phyloP scores from a whole-genome alignment of 306 rosid species.

The Quercus glauca region DNA sequence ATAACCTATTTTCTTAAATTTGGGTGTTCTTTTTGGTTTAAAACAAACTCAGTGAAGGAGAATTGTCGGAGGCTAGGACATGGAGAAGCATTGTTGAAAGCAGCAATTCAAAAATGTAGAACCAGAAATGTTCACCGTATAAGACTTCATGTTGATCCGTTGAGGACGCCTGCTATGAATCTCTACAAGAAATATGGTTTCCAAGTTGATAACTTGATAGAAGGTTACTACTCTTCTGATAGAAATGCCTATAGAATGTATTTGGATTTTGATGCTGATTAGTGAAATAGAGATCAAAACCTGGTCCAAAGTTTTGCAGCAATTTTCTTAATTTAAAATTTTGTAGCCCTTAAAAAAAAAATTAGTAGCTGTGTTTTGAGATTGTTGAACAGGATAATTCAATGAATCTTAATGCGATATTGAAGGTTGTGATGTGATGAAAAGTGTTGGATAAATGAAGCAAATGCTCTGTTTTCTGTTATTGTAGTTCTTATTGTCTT shows the following conservation, averaged over 20 bases:
- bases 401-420: background rate
- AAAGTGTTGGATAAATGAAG: background rate
- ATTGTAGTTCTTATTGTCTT: background rate
- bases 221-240: constrained; percentile 73
- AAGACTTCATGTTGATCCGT: constrained; percentile 83
- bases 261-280: constrained; percentile 55
- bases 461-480: background rate
- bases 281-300: constrained; percentile 1
- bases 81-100: constrained; percentile 73
- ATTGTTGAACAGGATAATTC: background rate
- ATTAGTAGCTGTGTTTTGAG: background rate
- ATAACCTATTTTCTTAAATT: background rate
- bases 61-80: constrained; percentile 71
- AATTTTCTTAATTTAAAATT: background rate
- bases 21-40: constrained; percentile 4
- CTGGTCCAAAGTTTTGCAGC: background rate
- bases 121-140: constrained; percentile 63
- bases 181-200: constrained; percentile 82
- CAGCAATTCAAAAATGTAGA: constrained; percentile 71
- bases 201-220: constrained; percentile 58
- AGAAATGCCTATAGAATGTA: constrained; percentile 83
- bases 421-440: background rate
- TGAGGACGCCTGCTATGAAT: constrained; percentile 59
- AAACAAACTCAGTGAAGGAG: constrained; percentile 59
- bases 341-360: background rate